phyloP scores from a whole-genome alignment of 768 basidiomycete species.

The Lentinula sp. region DNA sequence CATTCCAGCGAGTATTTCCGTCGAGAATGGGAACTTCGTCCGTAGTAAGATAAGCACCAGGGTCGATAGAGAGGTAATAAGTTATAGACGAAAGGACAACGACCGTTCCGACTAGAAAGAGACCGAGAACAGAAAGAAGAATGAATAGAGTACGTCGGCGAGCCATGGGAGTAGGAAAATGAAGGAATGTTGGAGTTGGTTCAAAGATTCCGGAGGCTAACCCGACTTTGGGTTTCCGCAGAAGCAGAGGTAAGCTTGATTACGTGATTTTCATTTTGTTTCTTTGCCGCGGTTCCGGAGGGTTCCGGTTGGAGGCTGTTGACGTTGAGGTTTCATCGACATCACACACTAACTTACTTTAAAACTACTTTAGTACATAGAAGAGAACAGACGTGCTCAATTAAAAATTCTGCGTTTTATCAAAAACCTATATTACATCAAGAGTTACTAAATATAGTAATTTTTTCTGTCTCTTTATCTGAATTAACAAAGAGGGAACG shows the following conservation, averaged over 20 bases:
- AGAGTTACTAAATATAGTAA: neutral
- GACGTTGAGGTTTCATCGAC: too few relatives aligned
- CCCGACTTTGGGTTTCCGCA: neutral
- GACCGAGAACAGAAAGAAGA: constrained; percentile 49
- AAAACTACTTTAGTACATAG: too few relatives aligned
- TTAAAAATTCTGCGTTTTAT: neutral
- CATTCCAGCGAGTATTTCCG: constrained; percentile 57
- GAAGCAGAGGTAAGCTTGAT: neutral
- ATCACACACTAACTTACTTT: too few relatives aligned
- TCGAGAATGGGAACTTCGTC: constrained; percentile 58
- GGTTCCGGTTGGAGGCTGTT: too few relatives aligned
- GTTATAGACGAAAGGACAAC: constrained; percentile 88
- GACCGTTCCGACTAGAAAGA: constrained; percentile 84
- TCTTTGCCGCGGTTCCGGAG: too few relatives aligned
- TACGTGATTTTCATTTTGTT: neutral
- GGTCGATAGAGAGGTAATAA: constrained; percentile 80
- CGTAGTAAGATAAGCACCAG: constrained; percentile 75
- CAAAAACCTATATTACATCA: neutral
- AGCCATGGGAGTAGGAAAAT: constrained; percentile 27
- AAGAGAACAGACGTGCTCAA: neutral
- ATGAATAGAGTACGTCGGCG: constrained; percentile 38
- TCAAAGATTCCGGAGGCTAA: neutral
- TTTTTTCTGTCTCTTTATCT: neutral
- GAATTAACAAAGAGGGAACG: neutral
- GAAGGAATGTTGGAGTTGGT: neutral